Percentiles rank a stretch among this genome's conserved stretches.
Conservation (phyloP, 306 rosid genomes). For the Sicyos baderoa region DNA sequence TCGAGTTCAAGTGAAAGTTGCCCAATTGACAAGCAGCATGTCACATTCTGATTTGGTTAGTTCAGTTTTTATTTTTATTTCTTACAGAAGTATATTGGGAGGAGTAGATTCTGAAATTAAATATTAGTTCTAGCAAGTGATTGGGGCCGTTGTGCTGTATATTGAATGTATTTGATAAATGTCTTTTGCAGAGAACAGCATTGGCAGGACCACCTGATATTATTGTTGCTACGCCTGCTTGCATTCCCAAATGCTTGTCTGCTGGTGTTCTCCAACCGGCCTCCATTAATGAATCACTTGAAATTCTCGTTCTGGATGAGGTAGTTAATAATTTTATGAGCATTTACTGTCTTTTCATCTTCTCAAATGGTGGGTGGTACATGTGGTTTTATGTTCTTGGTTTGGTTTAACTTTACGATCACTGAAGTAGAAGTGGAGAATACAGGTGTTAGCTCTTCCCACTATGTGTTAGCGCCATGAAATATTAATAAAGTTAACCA, state of each 20-base stretch:
- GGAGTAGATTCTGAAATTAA: not conserved
- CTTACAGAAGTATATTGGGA: not conserved
- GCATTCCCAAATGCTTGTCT: conserved; percentile 74
- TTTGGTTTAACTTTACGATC: not conserved
- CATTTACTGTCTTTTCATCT: not conserved
- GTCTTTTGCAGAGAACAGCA: conserved; percentile 54
- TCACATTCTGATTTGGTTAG: conserved; percentile 63
- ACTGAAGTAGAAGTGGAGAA: not conserved
- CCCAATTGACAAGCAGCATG: conserved; percentile 73
- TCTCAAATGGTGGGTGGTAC: not conserved
- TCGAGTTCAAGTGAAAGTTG: conserved; percentile 69
- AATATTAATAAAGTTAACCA: too few relatives aligned
- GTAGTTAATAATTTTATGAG: conserved; percentile 23
- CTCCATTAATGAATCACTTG: conserved; percentile 53
- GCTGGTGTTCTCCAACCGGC: conserved; percentile 42
- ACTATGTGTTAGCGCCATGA: too few relatives aligned
- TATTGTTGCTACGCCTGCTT: conserved; percentile 85
- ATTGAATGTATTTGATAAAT: conserved; percentile 11
- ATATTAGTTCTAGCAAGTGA: not conserved
- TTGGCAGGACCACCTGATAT: conserved; percentile 72
- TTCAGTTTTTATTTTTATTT: conserved; percentile 13
- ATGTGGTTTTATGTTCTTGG: not conserved
- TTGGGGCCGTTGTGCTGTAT: not conserved
- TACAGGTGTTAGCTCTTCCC: not conserved
- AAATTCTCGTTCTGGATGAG: conserved; percentile 96